Base-by-base conservation (phyloP, 2,329 filamentous ascomycete genomes). In the Claviceps sp. region DNA sequence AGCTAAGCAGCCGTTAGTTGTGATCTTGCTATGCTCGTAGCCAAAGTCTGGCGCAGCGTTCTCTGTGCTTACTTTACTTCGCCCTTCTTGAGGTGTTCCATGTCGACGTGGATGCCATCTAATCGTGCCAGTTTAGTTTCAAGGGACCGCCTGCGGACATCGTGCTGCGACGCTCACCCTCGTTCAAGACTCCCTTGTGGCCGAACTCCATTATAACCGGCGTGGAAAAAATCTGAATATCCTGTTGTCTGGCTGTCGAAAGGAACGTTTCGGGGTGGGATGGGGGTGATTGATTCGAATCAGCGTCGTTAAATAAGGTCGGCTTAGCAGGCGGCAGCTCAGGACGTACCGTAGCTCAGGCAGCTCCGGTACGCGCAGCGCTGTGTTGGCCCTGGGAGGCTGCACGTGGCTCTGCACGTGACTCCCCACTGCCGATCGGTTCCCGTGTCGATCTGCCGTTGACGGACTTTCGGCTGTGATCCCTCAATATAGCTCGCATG, bases 61-160 rank as follows among this genome's bases (percentile, higher is more conserved):
- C 34, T 7, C 6, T 45, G 5, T 48, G 24, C 89, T 73, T 75
- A 96, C 89, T 98, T 98, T 68, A 98, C 91, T 76, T 98, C 93
- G 56, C 93, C 93, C 72, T 89, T 93, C 84, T 98, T 98, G 70
- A 98, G 75, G 66, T 93, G 85, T 65, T 97, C 88, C 93, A 98
- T 98, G 68, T 98, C 93, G 62, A 98, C 78, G 70, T 98, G 93
- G 68, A 98, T 97, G 68, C 93, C 93, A 90, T 98, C 93, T 97
- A 64, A 47, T 52, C 50, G 50, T 42, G 19, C 14, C 16, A 30
- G 13, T n/a, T 47, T 46, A 53, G 48, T 26, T 37, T 49, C 48
- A 17, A 34, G 2, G 19, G 24, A 19, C n/a, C 43, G 7, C 26
- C 11, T 38, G 47, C 17, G 42, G 43, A 37, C 24, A 51, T 14